Base-by-base conservation (phyloP, 2,329 filamentous ascomycete genomes). In the Hypoxylon sp. region DNA sequence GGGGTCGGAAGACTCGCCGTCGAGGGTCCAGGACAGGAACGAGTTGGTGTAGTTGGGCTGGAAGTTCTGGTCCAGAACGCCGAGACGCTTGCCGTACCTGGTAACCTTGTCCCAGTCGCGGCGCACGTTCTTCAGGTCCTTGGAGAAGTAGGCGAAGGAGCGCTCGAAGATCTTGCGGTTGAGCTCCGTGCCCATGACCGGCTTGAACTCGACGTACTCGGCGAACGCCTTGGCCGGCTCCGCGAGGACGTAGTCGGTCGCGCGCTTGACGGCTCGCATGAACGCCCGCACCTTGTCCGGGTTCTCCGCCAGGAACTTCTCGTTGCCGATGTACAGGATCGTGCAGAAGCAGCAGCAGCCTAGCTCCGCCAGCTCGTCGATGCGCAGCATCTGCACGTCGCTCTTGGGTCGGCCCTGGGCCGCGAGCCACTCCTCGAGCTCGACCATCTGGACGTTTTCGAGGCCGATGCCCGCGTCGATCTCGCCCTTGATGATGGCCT, bases 311-410 rank as follows among this genome's bases (percentile, higher is more conserved):
- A 93, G 79, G 81, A 94, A 94, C 7, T 76, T 76, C 74, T 93
- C 91, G 80, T 94, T 93, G 74, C 89, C 91, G 70, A 94, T 94
- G 84, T 94, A 93, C 44, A 94, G 84, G 78, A 94, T 92, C 29
- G 89, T 89, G 81, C 92, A 94, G 87, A 94, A 94, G 85, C 92
- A 94, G 87, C 92, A 94, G 83, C 92, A 94, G 54, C 92, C 92
- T 2, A 93, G 84, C 79, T 93, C 90, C 35, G 92, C 92, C 29
- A 94, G 89, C 82, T 93, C 88, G 77, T 94, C 92, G 75, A 94
- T 94, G 74, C 92, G 89, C 17, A 94, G 87, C 91, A 94, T 93
- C 80, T 92, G 89, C 6, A 93, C 92, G 70, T 93, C 91, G 13
- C 83, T 81, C 77, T 86, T 87, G 65, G 88, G 85, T 0, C 90